Evolutionary conservation across 257 asterid genomes (phyloP), one percentile per base, ranked within the genome.

Genomic region (Fraxinus americana): DNA sequence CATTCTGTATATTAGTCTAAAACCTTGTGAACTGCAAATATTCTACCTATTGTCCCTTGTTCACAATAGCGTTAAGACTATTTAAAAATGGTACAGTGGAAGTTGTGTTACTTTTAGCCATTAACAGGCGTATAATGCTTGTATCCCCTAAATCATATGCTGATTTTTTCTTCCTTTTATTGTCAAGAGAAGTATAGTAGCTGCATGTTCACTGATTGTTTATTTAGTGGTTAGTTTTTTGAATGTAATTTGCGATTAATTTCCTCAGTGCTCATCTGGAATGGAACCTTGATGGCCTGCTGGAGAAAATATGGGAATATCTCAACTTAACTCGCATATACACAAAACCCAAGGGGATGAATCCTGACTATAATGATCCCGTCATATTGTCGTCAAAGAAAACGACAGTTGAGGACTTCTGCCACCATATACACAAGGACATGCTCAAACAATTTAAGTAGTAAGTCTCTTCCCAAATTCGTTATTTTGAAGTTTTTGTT

Each of bases 331-430:
- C 98, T 78, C 98, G 99, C 81, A 94, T 96, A 80, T 93, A 93
- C 89, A 96, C 98, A 43, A 96, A 96, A 88, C 99, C 99, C 27
- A 93, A 96, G 87, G 99, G 97, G 73, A 87, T 96, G 98, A 96
- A 96, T 90, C 99, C 99, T 34, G 99, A 96, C 85, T 96, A 96
- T 45, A 97, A 93, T 36, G 99, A 96, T 82, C 99, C 99, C 34
- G 98, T 96, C 70, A 96, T 96, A 79, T 80, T 96, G 87, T 96
- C 98, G 54, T 92, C 99, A 38, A 96, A 86, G 94, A 90, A 23
- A 81, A 89, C 87, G 82, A 91, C 97, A 7, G 87, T 93, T 68
- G 99, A 93, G 84, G 99, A 96, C 84, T 96, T 96, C 88, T 96
- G 99, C 75, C 7, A 0, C 12, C 90, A 96, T 81, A 96, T 96